phyloP scores from a whole-genome alignment of 2,329 filamentous ascomycete genomes.

The Exophiala spinifera region DNA sequence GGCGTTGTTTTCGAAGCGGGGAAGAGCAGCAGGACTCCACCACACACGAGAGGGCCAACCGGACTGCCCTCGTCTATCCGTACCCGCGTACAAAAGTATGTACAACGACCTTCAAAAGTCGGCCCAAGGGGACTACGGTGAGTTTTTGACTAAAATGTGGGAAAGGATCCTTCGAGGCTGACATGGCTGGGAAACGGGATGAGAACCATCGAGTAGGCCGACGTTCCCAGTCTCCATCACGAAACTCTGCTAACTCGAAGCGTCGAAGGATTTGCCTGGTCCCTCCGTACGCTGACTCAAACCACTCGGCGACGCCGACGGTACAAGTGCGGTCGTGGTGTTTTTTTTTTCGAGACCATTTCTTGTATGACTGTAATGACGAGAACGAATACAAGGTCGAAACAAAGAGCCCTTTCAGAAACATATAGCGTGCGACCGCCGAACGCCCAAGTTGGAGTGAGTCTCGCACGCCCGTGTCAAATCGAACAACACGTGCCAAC shows the following conservation, averaged over 20 bases:
- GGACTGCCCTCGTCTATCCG: too few relatives aligned
- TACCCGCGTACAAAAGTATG: too few relatives aligned
- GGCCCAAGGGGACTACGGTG: too few relatives aligned
- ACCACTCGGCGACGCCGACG: slow-evolving; percentile 10
- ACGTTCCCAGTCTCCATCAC: background rate
- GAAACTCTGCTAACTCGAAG: background rate
- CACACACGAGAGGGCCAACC: too few relatives aligned
- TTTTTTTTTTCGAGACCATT: background rate
- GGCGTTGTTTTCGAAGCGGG: too few relatives aligned
- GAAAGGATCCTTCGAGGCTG: slow-evolving; percentile 15
- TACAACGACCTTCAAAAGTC: too few relatives aligned
- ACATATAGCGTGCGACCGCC: background rate
- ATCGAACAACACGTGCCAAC: slow-evolving; percentile 4
- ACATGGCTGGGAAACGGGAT: slow-evolving; percentile 6
- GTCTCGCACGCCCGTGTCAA: too few relatives aligned
- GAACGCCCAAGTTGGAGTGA: too few relatives aligned
- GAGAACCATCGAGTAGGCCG: background rate
- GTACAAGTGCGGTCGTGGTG: background rate
- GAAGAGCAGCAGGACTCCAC: too few relatives aligned
- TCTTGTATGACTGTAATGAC: background rate
- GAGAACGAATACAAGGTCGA: background rate
- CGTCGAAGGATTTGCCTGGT: slow-evolving; percentile 1
- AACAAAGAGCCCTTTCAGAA: background rate
- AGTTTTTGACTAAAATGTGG: background rate
- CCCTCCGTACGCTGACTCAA: slow-evolving; percentile 11